These are phyloP conservation scores for Gaillardinia entomophila DNA, from an alignment of 805 yeast genomes.

Conservation along the genomic window DNA sequence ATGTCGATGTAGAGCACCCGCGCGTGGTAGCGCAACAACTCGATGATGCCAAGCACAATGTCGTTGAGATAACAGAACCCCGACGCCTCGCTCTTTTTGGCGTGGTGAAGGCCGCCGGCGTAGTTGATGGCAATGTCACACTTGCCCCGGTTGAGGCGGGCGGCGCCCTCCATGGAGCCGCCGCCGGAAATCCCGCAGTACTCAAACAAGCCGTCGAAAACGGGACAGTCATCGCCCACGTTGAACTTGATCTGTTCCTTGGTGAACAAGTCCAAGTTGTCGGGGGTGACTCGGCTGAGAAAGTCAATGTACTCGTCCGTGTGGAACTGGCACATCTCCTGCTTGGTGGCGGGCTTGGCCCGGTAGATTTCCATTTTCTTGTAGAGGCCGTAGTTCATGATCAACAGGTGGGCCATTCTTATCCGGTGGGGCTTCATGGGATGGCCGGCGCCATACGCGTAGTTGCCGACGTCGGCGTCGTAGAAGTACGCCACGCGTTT, in stretches of 20 bases:
- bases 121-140: conserved; percentile 90
- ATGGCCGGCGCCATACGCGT: conserved; percentile 97
- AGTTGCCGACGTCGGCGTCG: conserved; percentile 88
- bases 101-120: conserved; percentile 93
- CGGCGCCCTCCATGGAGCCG: conserved; percentile 86
- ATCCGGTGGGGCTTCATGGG: conserved; percentile 99
- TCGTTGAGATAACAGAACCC: conserved; percentile 92
- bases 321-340: conserved; percentile 97
- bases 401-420: conserved; percentile 95
- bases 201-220: conserved; percentile 72
- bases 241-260: conserved; percentile 89
- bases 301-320: conserved; percentile 97
- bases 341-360: conserved; percentile 96
- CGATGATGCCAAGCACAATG: conserved; percentile 78
- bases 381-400: conserved; percentile 95
- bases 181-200: conserved; percentile 80
- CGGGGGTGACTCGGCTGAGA: conserved; percentile 84
- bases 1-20: conserved; percentile 84
- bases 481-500: conserved; percentile 41
- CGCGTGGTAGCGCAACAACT: conserved; percentile 74
- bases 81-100: conserved; percentile 82
- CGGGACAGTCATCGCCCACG: conserved; percentile 90
- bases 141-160: conserved; percentile 72
- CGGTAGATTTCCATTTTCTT: conserved; percentile 96
- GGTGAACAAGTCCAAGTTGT: conserved; percentile 78